phyloP scores from a whole-genome alignment of 768 basidiomycete genomes.

The Serendipita sp. region DNA sequence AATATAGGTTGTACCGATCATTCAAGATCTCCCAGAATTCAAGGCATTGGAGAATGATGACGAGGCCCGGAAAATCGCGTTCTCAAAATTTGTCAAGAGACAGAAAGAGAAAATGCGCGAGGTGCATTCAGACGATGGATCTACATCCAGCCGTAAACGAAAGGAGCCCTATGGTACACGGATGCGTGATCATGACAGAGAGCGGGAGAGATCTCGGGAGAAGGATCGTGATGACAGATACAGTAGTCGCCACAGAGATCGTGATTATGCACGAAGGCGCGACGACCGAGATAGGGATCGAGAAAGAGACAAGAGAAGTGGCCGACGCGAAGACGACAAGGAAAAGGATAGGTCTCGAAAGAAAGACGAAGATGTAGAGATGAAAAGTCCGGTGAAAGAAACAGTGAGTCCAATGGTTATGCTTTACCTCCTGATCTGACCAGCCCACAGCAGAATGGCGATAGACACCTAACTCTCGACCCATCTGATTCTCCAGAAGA shows the following conservation, averaged over 20 bases:
- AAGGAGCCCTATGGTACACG: conserved; percentile 41
- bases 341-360: conserved; percentile 16
- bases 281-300: conserved; percentile 9
- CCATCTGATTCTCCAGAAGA: conserved; percentile 68
- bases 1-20: conserved; percentile 48
- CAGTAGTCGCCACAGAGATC: conserved; percentile 6
- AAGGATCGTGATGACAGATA: not conserved
- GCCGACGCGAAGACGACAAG: conserved; percentile 19
- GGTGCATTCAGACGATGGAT: conserved; percentile 61
- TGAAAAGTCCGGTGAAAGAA: conserved; percentile 17
- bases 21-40: conserved; percentile 73
- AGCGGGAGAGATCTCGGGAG: conserved; percentile 7
- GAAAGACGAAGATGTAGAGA: conserved; percentile 22
- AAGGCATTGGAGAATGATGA: conserved; percentile 70
- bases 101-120: conserved; percentile 53
- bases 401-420: conserved; percentile 21
- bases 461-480: conserved; percentile 15
- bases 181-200: conserved; percentile 11
- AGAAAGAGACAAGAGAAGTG: conserved; percentile 10
- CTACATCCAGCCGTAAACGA: conserved; percentile 61
- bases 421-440: too few relatives aligned
- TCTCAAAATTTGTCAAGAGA: conserved; percentile 72
- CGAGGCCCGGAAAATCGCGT: conserved; percentile 65
- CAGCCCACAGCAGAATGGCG: conserved; percentile 29
- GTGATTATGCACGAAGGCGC: conserved; percentile 7